These are phyloP conservation scores for Linum usitatissimum DNA, from an alignment of 345 rosid genomes.

Conservation along the genomic window DNA sequence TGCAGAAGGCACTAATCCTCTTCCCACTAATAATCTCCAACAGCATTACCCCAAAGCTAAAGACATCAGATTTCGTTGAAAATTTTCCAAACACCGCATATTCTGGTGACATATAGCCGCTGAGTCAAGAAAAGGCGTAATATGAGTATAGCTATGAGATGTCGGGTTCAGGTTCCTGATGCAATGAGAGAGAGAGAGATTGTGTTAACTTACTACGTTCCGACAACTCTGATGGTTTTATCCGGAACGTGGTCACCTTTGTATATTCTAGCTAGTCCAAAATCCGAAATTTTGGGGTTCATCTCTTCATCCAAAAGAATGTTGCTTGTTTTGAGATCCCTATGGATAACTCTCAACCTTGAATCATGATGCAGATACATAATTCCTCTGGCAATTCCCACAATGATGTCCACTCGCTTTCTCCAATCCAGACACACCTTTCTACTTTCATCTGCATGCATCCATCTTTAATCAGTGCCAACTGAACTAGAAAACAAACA, in stretches of 20 bases:
- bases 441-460: neutral
- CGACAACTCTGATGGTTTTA: neutral
- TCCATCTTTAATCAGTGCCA: no score
- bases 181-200: neutral
- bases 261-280: neutral
- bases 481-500: no score
- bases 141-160: no score
- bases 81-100: neutral
- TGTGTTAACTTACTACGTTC: neutral
- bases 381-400: neutral
- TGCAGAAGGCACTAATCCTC: neutral
- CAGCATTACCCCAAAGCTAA: neutral
- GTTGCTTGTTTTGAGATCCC: neutral
- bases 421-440: neutral
- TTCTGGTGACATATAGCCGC: neutral
- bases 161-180: neutral
- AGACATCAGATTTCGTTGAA: neutral
- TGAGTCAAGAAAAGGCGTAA: neutral
- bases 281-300: neutral
- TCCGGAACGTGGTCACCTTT: neutral
- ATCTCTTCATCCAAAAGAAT: neutral
- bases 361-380: neutral
- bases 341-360: neutral
- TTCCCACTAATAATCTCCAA: neutral
- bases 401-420: neutral